Percentiles rank a stretch among this genome's conserved stretches.
Evolutionary conservation across 768 basidiomycete species (phyloP).

Genomic region (Kwoniella sp.): DNA sequence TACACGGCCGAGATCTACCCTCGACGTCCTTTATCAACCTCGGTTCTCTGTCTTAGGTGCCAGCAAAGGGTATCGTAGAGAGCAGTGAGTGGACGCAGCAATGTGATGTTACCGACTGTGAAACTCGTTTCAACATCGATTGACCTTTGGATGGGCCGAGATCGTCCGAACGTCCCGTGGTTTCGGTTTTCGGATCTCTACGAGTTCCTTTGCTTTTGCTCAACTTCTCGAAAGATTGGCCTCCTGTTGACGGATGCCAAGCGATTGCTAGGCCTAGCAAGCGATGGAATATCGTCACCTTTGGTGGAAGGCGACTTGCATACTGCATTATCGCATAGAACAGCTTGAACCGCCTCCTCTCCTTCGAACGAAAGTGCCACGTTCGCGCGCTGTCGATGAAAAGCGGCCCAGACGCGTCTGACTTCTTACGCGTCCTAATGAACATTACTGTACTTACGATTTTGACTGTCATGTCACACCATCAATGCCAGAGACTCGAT

Average conservation of each 20-base stretch:
- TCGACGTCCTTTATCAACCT: no score
- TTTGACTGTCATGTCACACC: neutral
- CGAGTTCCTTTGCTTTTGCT: neutral
- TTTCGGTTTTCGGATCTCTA: neutral
- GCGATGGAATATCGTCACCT: no score
- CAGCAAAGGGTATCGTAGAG: no score
- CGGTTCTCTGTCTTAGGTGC: no score
- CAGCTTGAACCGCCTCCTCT: no score
- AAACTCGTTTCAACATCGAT: neutral
- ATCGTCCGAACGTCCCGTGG: neutral
- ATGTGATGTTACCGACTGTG: no score
- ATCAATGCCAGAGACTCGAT: no score
- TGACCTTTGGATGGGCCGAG: neutral
- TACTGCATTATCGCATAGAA: no score
- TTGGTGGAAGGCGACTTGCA: no score
- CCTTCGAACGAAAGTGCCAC: conserved; percentile 1
- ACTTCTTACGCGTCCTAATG: neutral
- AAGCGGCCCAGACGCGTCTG: neutral
- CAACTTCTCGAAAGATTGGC: neutral
- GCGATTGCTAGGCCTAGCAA: neutral
- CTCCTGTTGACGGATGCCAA: neutral
- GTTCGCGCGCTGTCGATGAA: neutral
- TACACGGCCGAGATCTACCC: no score
- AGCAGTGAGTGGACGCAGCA: no score
- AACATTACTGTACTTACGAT: neutral